Percentiles rank a stretch among this genome's conserved stretches.
Evolutionary conservation across 306 rosid species (phyloP).

Genomic region (Pyrus bretschneideri): DNA sequence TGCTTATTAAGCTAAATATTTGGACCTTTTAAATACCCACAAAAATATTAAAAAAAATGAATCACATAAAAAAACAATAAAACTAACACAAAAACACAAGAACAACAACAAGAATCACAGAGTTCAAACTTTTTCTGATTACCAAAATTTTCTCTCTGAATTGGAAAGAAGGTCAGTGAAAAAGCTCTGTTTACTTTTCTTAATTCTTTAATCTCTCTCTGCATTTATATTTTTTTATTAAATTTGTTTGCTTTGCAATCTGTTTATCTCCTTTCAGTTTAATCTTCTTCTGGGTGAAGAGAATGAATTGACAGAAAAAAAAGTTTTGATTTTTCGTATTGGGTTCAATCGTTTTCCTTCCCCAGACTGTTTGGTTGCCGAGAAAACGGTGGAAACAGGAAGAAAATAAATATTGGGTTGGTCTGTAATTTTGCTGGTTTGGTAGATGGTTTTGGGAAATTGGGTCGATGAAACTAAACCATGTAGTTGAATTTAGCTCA

Average conservation of each 20-base stretch:
- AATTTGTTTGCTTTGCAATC: neutral
- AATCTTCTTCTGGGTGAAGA: slow-evolving; percentile 20
- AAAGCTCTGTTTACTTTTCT: slow-evolving; percentile 2
- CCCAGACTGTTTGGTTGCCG: slow-evolving; percentile 42
- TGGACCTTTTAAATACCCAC: slow-evolving; percentile 16
- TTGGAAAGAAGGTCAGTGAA: slow-evolving; percentile 63
- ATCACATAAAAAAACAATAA: slow-evolving; percentile 18
- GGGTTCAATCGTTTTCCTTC: slow-evolving; percentile 24
- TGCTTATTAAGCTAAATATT: slow-evolving; percentile 29
- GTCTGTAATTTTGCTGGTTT: slow-evolving; percentile 18
- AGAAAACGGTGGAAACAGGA: slow-evolving; percentile 38
- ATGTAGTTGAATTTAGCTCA: slow-evolving; percentile 38
- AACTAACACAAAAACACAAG: slow-evolving; percentile 31
- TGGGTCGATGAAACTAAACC: slow-evolving; percentile 24
- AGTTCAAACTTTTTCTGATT: slow-evolving; percentile 41
- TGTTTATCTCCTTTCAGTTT: slow-evolving; percentile 16
- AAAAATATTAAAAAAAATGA: neutral
- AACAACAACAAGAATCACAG: slow-evolving; percentile 23
- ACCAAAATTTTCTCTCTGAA: slow-evolving; percentile 52
- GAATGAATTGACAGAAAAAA: slow-evolving; percentile 20
- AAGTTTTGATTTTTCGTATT: slow-evolving; percentile 18
- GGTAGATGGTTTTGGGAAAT: slow-evolving; percentile 14
- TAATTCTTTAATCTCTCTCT: neutral
- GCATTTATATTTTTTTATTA: slow-evolving; percentile 8
- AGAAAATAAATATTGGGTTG: neutral